Base-by-base conservation (phyloP, 345 rosid genomes). In the Lenwebbia sp. region DNA sequence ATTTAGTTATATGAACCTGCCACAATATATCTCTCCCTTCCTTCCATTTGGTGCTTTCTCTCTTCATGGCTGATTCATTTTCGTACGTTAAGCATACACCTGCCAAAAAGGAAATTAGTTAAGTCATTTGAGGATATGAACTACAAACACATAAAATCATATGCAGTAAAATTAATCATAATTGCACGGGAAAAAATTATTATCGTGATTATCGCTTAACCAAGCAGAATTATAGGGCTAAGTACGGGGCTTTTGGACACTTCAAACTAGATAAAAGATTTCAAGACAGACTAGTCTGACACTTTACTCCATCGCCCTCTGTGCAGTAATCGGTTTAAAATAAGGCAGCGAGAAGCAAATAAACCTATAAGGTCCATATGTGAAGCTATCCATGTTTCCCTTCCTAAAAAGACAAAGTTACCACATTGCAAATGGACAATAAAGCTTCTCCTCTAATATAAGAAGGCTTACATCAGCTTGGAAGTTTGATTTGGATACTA, bases 11-110 rank as follows among this genome's bases (percentile, higher is more conserved):
- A 90, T 92, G 49, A 54, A 95, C 99, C 98, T 96, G 95, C 98
- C 99, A 97, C 99, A 98, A 97, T 82, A 93, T 88, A 88, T 97
- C 98, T 91, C 97, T 92, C 92, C 96, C 96, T 55, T 92, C 93
- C 86, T 92, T 89, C 99, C 98, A 96, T 89, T 93, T 94, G 70
- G 99, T 97, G 86, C 83, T 86, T 90, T 97, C 94, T 88, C 95
- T 94, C 85, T 90, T 92, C 92, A 91, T 83, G 58, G 98, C 98
- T 1, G 89, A 92, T 86, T 90, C 86, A 84, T 97, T 97, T 83
- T 96, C 98, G 83, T 95, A 93, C 30, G 94, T 95, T 87, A 96
- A 90, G 91, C 99, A 95, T 83, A 92, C 86, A 88, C 83, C 99
- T 95, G 91, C 78, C 70, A 84, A 58, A 88, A 84, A 84, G 85